phyloP scores from a whole-genome alignment of 2,329 filamentous ascomycete genomes.

The Fusarium sp. region DNA sequence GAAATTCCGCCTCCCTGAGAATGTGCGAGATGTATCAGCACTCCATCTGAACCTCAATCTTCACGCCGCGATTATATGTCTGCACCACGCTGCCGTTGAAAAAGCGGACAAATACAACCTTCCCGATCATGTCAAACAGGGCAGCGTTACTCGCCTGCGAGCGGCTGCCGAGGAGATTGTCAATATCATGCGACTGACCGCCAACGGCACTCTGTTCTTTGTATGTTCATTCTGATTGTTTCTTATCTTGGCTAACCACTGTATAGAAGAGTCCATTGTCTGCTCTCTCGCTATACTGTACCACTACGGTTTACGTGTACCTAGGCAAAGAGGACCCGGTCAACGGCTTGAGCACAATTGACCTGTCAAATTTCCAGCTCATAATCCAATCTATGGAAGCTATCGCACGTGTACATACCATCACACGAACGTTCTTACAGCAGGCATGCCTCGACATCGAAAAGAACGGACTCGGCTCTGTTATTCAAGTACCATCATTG shows the following conservation, averaged over 20 bases:
- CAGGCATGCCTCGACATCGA: slow-evolving; percentile 87
- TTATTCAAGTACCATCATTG: slow-evolving; percentile 51
- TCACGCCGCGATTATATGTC: slow-evolving; percentile 86
- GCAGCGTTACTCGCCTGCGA: slow-evolving; percentile 78
- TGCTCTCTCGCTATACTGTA: slow-evolving; percentile 86
- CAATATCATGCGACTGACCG: slow-evolving; percentile 82
- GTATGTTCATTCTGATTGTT: slow-evolving; percentile 59
- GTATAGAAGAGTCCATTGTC: slow-evolving; percentile 50
- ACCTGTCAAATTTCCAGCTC: slow-evolving; percentile 72
- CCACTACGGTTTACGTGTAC: slow-evolving; percentile 84
- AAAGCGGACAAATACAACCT: slow-evolving; percentile 80
- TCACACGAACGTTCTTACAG: slow-evolving; percentile 86
- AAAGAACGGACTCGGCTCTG: slow-evolving; percentile 53
- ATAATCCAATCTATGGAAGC: slow-evolving; percentile 82
- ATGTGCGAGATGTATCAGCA: slow-evolving; percentile 75
- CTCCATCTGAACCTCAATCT: slow-evolving; percentile 89
- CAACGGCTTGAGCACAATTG: slow-evolving; percentile 63
- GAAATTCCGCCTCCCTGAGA: slow-evolving; percentile 75
- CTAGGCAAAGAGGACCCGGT: slow-evolving; percentile 75
- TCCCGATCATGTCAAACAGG: slow-evolving; percentile 70
- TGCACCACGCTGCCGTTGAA: slow-evolving; percentile 89
- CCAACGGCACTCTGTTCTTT: slow-evolving; percentile 72
- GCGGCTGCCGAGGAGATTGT: slow-evolving; percentile 87
- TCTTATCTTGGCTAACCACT: background rate
- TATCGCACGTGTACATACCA: slow-evolving; percentile 76